Percentiles rank a stretch among this genome's conserved stretches.
Evolutionary conservation across 768 basidiomycete species (phyloP).

Genomic region (Suillus bovinus): DNA sequence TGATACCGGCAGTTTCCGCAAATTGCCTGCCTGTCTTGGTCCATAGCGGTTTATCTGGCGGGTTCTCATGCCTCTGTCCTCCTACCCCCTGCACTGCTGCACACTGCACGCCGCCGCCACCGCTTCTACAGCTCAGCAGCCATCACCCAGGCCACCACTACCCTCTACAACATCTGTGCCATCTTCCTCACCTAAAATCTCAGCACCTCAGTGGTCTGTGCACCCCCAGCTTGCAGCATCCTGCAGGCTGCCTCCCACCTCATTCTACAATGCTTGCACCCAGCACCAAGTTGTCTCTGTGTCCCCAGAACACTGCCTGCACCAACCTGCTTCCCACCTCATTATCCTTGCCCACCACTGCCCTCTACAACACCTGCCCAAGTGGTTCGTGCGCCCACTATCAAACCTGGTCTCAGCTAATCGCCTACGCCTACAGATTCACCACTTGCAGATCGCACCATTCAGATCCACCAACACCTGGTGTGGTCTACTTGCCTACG

Average conservation of each 20-base stretch:
- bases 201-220: background rate
- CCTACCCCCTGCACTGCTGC: background rate
- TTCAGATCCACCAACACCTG: too few relatives aligned
- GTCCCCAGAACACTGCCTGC: background rate
- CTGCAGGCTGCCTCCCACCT: background rate
- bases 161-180: background rate
- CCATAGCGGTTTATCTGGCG: background rate
- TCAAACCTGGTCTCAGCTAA: slow-evolving; percentile 49
- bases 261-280: background rate
- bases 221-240: background rate
- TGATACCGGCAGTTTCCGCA: background rate
- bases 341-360: background rate
- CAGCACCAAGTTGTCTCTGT: background rate
- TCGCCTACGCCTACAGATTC: slow-evolving; percentile 63
- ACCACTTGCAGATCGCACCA: slow-evolving; percentile 51
- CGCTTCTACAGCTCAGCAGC: background rate
- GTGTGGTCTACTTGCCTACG: too few relatives aligned
- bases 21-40: background rate
- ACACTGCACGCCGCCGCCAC: background rate
- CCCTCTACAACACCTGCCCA: background rate
- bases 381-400: background rate
- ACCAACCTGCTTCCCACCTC: background rate
- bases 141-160: background rate
- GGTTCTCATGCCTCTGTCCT: background rate
- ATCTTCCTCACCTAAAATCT: background rate